phyloP scores from a whole-genome alignment of 441 rosid species.

The Aleurites moluccanus region DNA sequence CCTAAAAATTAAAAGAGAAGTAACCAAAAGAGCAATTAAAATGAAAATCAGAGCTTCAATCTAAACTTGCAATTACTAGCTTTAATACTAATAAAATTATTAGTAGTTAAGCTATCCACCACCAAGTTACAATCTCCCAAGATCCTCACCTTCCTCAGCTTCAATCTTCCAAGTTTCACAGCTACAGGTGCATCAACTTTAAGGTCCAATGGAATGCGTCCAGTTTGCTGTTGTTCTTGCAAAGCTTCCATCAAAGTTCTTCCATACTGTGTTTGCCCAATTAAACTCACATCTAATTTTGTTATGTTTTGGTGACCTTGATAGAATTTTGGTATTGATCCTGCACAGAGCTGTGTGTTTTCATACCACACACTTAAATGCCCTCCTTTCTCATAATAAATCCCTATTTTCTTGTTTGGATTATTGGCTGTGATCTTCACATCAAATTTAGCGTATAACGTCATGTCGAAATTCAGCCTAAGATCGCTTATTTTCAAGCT shows the following conservation, averaged over 20 bases:
- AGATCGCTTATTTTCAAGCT: constrained; percentile 54
- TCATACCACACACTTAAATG: constrained; percentile 52
- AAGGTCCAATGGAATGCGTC: constrained; percentile 64
- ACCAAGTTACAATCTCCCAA: constrained; percentile 56
- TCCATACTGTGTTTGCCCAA: constrained; percentile 57
- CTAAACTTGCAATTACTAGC: constrained; percentile 67
- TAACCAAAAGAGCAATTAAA: too few relatives aligned
- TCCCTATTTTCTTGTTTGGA: constrained; percentile 81
- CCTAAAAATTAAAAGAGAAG: too few relatives aligned
- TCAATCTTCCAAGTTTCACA: constrained; percentile 71
- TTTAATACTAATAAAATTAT: constrained; percentile 45
- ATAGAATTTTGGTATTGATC: constrained; percentile 78
- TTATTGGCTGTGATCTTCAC: constrained; percentile 72
- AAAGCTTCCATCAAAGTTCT: constrained; percentile 39
- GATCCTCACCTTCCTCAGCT: constrained; percentile 63
- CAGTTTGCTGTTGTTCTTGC: constrained; percentile 57
- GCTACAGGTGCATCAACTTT: constrained; percentile 74
- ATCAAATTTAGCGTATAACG: constrained; percentile 53
- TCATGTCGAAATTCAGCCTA: constrained; percentile 37
- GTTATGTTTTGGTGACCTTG: constrained; percentile 83
- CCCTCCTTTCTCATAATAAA: constrained; percentile 78
- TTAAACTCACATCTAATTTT: constrained; percentile 49
- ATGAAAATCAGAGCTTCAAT: constrained; percentile 30
- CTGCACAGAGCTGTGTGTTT: constrained; percentile 52
- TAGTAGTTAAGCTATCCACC: constrained; percentile 54